These are phyloP conservation scores for Aspergillus sp. DNA, from an alignment of 2,329 filamentous ascomycete species.

Conservation along the genomic window DNA sequence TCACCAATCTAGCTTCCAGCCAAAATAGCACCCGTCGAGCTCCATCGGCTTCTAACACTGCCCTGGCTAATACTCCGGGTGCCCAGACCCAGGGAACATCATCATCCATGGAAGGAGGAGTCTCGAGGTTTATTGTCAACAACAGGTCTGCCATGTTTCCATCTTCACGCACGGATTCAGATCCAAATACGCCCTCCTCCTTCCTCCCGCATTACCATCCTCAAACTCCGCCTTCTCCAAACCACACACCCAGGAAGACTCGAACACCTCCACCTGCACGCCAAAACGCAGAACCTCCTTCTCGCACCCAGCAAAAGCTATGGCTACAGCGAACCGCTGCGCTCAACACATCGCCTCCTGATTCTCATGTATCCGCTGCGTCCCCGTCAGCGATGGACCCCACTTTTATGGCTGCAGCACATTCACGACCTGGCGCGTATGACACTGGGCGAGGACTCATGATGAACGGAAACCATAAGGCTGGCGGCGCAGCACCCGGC, in stretches of 20 bases:
- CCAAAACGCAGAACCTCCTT: conserved; percentile 29
- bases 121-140: conserved; percentile 37
- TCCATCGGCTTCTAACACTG: conserved; percentile 20
- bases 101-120: conserved; percentile 40
- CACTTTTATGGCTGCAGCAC: conserved; percentile 19
- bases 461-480: conserved; percentile 20
- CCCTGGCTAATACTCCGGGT: conserved; percentile 17
- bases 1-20: conserved; percentile 27
- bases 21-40: conserved; percentile 23
- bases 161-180: conserved; percentile 32
- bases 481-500: conserved; percentile 20
- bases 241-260: conserved; percentile 18
- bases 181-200: conserved; percentile 37
- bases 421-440: conserved; percentile 23
- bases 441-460: conserved; percentile 19
- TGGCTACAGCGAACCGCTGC: conserved; percentile 39
- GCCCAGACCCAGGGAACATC: conserved; percentile 31
- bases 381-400: conserved; percentile 30
- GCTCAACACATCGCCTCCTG: conserved; percentile 36
- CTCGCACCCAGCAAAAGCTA: conserved; percentile 41
- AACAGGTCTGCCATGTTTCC: conserved; percentile 20
- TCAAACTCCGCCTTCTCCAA: conserved; percentile 36
- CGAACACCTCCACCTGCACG: conserved; percentile 25
- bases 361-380: conserved; percentile 24
- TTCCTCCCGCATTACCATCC: conserved; percentile 41